Conservation (phyloP, 805 yeast genomes). For the Hanseniaspora valbyensis region DNA sequence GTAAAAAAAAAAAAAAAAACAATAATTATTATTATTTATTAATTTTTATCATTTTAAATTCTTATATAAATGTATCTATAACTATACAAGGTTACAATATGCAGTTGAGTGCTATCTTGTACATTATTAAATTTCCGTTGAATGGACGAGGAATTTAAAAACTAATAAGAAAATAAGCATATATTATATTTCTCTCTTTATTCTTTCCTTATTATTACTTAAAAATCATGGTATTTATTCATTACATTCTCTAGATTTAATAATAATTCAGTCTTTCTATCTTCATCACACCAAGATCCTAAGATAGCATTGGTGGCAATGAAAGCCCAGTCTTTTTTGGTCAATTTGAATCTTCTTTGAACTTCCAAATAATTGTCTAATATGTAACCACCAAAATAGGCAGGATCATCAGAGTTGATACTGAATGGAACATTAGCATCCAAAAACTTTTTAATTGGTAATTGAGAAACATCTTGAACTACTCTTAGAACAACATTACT, state of each 20-base stretch:
- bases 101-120: no score
- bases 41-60: no score
- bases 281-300: constrained; percentile 64
- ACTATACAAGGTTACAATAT: no score
- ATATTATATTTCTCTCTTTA: no score
- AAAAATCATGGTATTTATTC: constrained; percentile 28
- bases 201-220: no score
- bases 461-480: constrained; percentile 51
- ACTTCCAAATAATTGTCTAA: constrained; percentile 63
- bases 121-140: no score
- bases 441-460: constrained; percentile 53
- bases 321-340: constrained; percentile 46
- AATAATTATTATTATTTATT: no score
- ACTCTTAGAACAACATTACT: constrained; percentile 69
- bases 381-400: constrained; percentile 78
- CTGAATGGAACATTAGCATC: constrained; percentile 60
- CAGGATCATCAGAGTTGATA: constrained; percentile 69
- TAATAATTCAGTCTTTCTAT: constrained; percentile 41
- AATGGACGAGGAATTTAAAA: no score
- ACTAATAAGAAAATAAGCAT: no score
- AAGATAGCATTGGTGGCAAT: constrained; percentile 56
- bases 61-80: no score
- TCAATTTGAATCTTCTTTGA: constrained; percentile 54
- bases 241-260: constrained; percentile 35
- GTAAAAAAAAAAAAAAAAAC: no score